Evolutionary conservation across 2,329 filamentous ascomycete species (phyloP).

Genomic region (Xylariaceae sp.): DNA sequence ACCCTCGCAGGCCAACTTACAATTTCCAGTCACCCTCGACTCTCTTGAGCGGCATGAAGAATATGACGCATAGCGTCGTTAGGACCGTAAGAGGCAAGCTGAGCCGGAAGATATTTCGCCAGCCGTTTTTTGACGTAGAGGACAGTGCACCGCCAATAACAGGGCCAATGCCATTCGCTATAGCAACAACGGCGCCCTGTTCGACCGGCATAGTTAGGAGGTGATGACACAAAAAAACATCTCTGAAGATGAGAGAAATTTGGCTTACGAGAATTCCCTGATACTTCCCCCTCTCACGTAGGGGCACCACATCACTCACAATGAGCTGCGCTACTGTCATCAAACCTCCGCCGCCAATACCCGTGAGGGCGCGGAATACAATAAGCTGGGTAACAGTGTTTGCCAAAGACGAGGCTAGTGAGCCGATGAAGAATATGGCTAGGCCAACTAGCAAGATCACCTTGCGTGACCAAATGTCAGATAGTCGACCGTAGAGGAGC

Average conservation of each 20-base stretch:
- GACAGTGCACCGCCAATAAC: slow-evolving; percentile 60
- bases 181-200: slow-evolving; percentile 56
- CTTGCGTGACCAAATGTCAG: slow-evolving; percentile 56
- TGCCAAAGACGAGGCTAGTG: slow-evolving; percentile 51
- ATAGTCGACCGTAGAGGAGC: slow-evolving; percentile 53
- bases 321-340: slow-evolving; percentile 43
- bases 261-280: slow-evolving; percentile 48
- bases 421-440: slow-evolving; percentile 52
- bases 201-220: not conserved
- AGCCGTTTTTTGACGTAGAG: slow-evolving; percentile 52
- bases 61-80: slow-evolving; percentile 54
- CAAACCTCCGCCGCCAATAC: slow-evolving; percentile 40
- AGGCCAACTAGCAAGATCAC: slow-evolving; percentile 48
- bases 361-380: slow-evolving; percentile 50
- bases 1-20: slow-evolving; percentile 35
- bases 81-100: slow-evolving; percentile 60
- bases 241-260: no score
- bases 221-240: no score
- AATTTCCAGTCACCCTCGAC: slow-evolving; percentile 59
- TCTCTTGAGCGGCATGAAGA: slow-evolving; percentile 63
- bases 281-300: slow-evolving; percentile 42
- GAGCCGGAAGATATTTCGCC: slow-evolving; percentile 61
- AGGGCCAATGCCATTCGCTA: slow-evolving; percentile 61
- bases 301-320: slow-evolving; percentile 40
- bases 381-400: slow-evolving; percentile 49